Evolutionary conservation across 169 alveolate genomes (phyloP).

Genomic region (Eimeria brunetti): DNA sequence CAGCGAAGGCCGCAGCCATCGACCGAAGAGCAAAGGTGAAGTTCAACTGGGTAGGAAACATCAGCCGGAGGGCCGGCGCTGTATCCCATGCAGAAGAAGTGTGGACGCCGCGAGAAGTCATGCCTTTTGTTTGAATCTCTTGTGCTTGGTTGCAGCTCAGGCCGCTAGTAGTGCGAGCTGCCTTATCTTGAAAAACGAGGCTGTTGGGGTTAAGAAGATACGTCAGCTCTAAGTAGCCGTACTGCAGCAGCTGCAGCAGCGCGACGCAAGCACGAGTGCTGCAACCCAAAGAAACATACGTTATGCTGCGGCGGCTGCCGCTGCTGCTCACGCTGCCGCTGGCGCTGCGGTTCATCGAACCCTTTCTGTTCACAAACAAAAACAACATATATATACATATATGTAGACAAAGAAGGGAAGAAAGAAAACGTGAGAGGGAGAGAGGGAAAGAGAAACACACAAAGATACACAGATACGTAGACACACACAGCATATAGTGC

Average conservation of each 20-base stretch:
- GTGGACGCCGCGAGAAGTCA: slow-evolving; percentile 16
- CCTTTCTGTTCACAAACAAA: slow-evolving; percentile 14
- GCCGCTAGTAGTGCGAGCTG: slow-evolving; percentile 60
- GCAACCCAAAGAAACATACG: slow-evolving; percentile 44
- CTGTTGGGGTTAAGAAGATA: slow-evolving; percentile 39
- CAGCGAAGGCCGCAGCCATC: slow-evolving; percentile 59
- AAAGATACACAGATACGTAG: background rate
- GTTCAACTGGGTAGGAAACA: slow-evolving; percentile 42
- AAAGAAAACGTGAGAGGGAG: background rate
- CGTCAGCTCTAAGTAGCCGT: slow-evolving; percentile 34
- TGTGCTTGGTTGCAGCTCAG: slow-evolving; percentile 57
- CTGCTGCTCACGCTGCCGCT: slow-evolving; percentile 71
- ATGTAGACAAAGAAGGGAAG: background rate
- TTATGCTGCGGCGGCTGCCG: slow-evolving; percentile 43
- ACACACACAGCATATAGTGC: background rate
- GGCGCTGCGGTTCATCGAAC: slow-evolving; percentile 26
- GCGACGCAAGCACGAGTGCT: slow-evolving; percentile 49
- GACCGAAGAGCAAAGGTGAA: slow-evolving; percentile 53
- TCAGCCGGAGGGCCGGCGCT: slow-evolving; percentile 26
- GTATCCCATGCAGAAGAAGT: slow-evolving; percentile 57
- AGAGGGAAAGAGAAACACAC: background rate
- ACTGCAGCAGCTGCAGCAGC: slow-evolving; percentile 36
- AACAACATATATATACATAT: background rate
- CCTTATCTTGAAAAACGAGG: slow-evolving; percentile 28
- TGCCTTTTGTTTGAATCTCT: slow-evolving; percentile 2